These are phyloP conservation scores for Porodaedalea pini DNA, from an alignment of 1,284 basidiomycete species.

Conservation along the genomic window DNA sequence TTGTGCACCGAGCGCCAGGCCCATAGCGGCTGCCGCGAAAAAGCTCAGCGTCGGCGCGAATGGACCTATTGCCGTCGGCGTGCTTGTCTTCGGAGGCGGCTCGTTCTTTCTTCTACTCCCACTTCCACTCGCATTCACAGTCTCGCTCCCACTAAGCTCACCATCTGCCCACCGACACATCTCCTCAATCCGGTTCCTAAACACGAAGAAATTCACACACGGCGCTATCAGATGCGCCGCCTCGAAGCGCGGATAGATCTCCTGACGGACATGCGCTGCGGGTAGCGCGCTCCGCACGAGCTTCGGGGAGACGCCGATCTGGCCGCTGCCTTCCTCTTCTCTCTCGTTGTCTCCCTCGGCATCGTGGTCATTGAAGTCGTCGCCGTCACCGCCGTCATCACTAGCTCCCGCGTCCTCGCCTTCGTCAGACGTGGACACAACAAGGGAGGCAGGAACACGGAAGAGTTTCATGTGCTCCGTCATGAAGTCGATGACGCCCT, in stretches of 20 bases:
- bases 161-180: constrained; percentile 41
- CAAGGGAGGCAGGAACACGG: constrained; percentile 8
- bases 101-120: background rate
- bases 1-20: constrained; percentile 54
- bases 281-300: constrained; percentile 6
- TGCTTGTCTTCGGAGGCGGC: constrained; percentile 1
- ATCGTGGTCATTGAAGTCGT: background rate
- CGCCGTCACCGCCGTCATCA: background rate
- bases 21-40: constrained; percentile 52
- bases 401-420: background rate
- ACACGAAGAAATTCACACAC: constrained; percentile 49
- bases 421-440: background rate
- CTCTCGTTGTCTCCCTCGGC: background rate
- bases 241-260: constrained; percentile 11
- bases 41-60: constrained; percentile 48
- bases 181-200: constrained; percentile 42
- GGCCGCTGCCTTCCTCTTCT: constrained; percentile 7
- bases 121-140: background rate
- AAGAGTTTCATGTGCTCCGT: constrained; percentile 2
- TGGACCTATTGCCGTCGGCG: too few species aligned
- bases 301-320: constrained; percentile 13
- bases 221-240: constrained; percentile 28
- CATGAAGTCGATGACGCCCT: constrained; percentile 12
- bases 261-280: constrained; percentile 1
- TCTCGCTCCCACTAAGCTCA: too few species aligned